A percentile compares a stretch with the other conserved stretches of the same genome.
These are phyloP conservation scores for Vicia faba DNA, from an alignment of 306 rosid genomes.

Conservation along the genomic window DNA sequence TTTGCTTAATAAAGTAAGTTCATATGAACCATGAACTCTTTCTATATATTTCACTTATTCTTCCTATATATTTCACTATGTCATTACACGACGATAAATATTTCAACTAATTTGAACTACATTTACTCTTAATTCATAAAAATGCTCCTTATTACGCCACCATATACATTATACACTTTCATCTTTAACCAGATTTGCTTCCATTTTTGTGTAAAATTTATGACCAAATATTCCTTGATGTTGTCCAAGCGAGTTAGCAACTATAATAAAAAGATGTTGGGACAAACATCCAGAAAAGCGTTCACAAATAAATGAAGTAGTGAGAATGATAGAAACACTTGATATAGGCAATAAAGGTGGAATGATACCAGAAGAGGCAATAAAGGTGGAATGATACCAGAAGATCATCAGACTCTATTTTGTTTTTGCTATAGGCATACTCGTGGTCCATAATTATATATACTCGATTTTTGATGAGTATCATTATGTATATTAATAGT, in stretches of 20 bases:
- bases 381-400: too few species aligned
- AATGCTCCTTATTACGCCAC: not conserved
- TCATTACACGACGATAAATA: not conserved
- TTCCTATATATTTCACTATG: too few species aligned
- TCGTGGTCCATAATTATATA: conserved; percentile 56
- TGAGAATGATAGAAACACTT: conserved; percentile 63
- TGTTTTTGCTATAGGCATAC: conserved; percentile 52
- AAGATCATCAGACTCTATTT: conserved; percentile 43
- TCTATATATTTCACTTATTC: too few species aligned
- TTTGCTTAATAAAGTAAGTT: conserved; percentile 59
- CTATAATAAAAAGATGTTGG: conserved; percentile 74
- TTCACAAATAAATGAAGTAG: conserved; percentile 78
- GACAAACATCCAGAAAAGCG: conserved; percentile 66
- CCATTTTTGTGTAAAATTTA: conserved; percentile 44
- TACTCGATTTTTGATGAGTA: not conserved
- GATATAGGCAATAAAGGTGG: conserved; percentile 83
- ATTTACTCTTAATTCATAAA: not conserved
- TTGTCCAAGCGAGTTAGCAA: conserved; percentile 64
- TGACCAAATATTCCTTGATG: conserved; percentile 79
- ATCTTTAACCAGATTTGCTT: not conserved
- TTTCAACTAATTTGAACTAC: not conserved
- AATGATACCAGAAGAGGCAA: conserved; percentile 65
- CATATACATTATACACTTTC: not conserved
- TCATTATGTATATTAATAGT: not conserved
- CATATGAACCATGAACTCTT: conserved; percentile 1